These are phyloP conservation scores for Tetracentron sinense DNA, from an alignment of 164 flowering plant species.

Conservation along the genomic window DNA sequence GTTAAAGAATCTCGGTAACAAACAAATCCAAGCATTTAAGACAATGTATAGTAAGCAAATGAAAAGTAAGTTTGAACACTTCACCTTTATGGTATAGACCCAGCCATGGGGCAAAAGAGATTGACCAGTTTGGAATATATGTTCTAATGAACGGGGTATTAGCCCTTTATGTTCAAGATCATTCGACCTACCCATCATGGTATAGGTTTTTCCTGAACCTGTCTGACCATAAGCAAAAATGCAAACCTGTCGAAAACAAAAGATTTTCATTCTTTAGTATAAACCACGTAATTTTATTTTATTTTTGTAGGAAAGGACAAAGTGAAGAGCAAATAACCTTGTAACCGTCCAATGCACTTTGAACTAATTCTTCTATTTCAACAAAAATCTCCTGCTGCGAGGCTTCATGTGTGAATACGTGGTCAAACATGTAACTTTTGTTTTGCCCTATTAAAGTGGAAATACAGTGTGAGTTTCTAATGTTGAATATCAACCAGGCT, in stretches of 20 bases:
- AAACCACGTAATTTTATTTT: neutral
- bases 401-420: too few relatives aligned
- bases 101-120: conserved; percentile 44
- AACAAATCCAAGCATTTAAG: too few relatives aligned
- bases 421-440: too few relatives aligned
- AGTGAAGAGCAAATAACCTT: conserved; percentile 28
- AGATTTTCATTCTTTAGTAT: neutral
- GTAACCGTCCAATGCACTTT: conserved; percentile 56
- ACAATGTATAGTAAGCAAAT: too few relatives aligned
- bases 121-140: conserved; percentile 45
- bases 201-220: too few relatives aligned
- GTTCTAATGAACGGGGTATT: conserved; percentile 53
- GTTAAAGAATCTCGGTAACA: too few relatives aligned
- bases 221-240: too few relatives aligned
- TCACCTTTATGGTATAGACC: conserved; percentile 52
- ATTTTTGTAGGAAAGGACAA: neutral
- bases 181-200: too few relatives aligned
- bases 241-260: conserved; percentile 36
- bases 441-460: too few relatives aligned
- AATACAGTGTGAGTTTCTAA: too few relatives aligned
- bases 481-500: too few relatives aligned
- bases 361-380: conserved; percentile 52
- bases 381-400: conserved; percentile 46
- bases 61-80: too few relatives aligned
- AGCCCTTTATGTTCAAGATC: conserved; percentile 49